Percentiles rank a stretch among this genome's conserved stretches.
Evolutionary conservation across 1,139 yeast species (phyloP).

Genomic region (Suhomyces choctaworum): DNA sequence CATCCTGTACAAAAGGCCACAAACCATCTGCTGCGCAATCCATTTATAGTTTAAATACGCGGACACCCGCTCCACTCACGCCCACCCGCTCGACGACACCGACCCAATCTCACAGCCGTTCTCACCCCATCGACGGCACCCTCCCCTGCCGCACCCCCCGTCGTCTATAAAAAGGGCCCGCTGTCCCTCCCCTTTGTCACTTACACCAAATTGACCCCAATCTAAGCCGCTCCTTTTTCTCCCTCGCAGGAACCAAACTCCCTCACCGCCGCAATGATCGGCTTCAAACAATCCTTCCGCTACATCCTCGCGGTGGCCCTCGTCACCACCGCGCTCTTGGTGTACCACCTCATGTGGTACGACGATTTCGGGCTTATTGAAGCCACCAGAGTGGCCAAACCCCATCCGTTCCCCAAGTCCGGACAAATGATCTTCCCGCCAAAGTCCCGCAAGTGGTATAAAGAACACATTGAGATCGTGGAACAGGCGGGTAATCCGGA

Average conservation of each 20-base stretch:
- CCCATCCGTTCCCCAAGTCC: background rate
- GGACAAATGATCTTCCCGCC: conserved; percentile 7
- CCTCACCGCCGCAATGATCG: conserved; percentile 1
- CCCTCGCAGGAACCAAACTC: no score
- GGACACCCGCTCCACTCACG: no score
- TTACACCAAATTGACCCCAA: no score
- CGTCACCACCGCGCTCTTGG: conserved; percentile 8
- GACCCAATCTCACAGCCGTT: no score
- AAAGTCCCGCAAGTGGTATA: conserved; percentile 1
- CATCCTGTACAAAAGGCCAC: no score
- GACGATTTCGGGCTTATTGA: conserved; percentile 5
- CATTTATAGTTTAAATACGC: no score
- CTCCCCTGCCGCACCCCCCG: no score
- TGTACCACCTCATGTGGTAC: conserved; percentile 6
- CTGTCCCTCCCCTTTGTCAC: background rate
- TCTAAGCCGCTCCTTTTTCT: no score
- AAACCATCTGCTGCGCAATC: no score
- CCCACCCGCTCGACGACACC: no score
- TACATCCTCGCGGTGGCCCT: conserved; percentile 8
- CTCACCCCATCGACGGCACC: no score
- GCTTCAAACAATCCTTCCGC: conserved; percentile 5
- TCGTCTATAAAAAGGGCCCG: conserved; percentile 1
- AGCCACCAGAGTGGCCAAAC: background rate
- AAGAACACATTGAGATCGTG: conserved; percentile 4
- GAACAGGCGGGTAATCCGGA: background rate